Evolutionary conservation across 2,329 filamentous ascomycete genomes (phyloP), one percentile per base, ranked within the genome.

Genomic region (Dothideomycetes sp.): DNA sequence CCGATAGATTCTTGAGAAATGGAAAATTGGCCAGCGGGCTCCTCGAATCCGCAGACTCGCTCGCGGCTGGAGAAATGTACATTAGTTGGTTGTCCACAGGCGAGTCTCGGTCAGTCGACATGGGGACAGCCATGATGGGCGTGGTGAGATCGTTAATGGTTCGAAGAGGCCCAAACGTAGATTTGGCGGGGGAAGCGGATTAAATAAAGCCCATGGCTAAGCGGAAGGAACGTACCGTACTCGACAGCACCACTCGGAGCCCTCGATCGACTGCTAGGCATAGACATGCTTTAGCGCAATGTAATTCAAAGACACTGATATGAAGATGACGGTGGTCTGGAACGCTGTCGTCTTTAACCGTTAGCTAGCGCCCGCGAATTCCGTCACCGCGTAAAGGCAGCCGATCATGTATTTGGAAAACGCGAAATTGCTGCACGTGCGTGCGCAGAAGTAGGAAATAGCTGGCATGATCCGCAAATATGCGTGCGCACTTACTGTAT

Each of bases 1-100:
- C 72, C 22, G 22, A 7, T 45, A 81, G 67, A 49, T 64, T 76
- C 60, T 79, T 86, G 59, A 83, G 72, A 45, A 84, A 62, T 22
- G 45, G 48, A 30, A 58, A 46, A 17, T 50, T 48, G 22, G 47
- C 45, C 15, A 56, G 44, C 17, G 52, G 53, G 38, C 52, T 55
- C 27, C 42, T 44, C 14, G 24, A 32, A 10, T 43, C 45, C 19
- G 39, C 34, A 16, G 39, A 41, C 17, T 41, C 33, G 16, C 39
- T 44, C 32, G 45, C 30, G 32, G 31, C 39, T 41, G 39, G 34
- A 32, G 39, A 37, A 12, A 29, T 36, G 16, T 41, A 41, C 29
- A 22, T 41, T 27, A 41, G 39, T n/a, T 33, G 36, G 19, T 33
- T 41, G 4, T 41, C 39, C 10, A 30, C 39, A 18, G 34, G 10